Evolutionary conservation across 2,329 filamentous ascomycete species (phyloP), one percentile per base, ranked within the genome.

Genomic region (Fusarium sp.): DNA sequence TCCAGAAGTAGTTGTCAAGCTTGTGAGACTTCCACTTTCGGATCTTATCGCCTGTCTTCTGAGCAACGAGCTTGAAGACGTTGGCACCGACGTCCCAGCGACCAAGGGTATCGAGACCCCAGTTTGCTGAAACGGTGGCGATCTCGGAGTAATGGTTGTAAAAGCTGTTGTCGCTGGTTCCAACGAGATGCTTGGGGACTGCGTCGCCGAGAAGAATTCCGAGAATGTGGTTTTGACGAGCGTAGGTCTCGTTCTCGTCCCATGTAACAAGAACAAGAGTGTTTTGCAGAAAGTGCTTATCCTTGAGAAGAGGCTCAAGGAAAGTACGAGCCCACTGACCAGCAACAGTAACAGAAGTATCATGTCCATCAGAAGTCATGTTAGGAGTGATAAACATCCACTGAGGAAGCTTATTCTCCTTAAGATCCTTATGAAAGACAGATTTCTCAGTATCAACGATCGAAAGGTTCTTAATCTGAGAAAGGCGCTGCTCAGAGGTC

Each of bases 221-320:
- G 66, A 93, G 88, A 57, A 96, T 87, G 44, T 86, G 86, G 86
- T 96, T 96, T 74, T 88, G 87, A 31, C 84, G 82, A 10, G 84
- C 80, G 81, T 94, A 94, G 14, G 87, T 90, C 75, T 91, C 88
- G 79, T 91, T 93, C 83, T 96, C 94, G 72, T 96, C 94, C 77
- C 94, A 96, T 14, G 90, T 95, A 66, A 96, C 81, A 9, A 95
- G 84, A 14, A 96, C 87, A 3, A 96, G 86, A 0, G 92, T 95
- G 77, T 92, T 89, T 54, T 92, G 84, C 89, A 91, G 92, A 81
- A 96, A 95, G 73, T 91, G 87, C 53, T 84, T 81, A 82, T 95
- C 87, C 39, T 86, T 79, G 11, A 96, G 85, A 13, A 96, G 89
- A 1, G 93, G 92, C 63, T 89, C 86, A 3, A 96, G 81, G 83